Evolutionary conservation across 2,329 filamentous ascomycete species (phyloP).

Genomic region (Phyllosticta citrichinensis): DNA sequence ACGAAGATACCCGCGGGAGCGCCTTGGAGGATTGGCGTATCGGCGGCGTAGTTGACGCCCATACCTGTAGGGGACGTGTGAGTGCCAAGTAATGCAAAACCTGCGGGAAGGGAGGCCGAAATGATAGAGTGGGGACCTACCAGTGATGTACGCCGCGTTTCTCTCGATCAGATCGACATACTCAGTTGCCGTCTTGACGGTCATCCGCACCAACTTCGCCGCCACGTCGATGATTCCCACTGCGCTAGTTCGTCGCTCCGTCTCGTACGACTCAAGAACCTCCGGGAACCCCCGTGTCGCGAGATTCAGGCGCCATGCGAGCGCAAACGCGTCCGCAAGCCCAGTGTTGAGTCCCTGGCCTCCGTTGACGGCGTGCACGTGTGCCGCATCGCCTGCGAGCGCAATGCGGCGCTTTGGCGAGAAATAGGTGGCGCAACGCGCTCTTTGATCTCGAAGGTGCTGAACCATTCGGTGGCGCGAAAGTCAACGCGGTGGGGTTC

Average conservation of each 20-base stretch:
- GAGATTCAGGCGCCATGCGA: slow-evolving; percentile 14
- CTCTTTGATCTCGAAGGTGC: slow-evolving; percentile 34
- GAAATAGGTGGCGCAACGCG: slow-evolving; percentile 14
- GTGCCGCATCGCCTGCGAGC: slow-evolving; percentile 16
- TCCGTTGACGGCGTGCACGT: slow-evolving; percentile 18
- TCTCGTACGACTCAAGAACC: slow-evolving; percentile 34
- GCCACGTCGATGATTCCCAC: slow-evolving; percentile 39
- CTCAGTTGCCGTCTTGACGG: slow-evolving; percentile 33
- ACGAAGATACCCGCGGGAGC: slow-evolving; percentile 5
- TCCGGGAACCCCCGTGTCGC: slow-evolving; percentile 1
- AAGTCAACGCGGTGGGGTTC: slow-evolving; percentile 36
- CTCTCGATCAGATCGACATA: slow-evolving; percentile 40
- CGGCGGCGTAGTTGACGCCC: slow-evolving; percentile 33
- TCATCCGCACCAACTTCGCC: slow-evolving; percentile 37
- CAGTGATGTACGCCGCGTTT: slow-evolving; percentile 41
- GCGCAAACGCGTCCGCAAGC: slow-evolving; percentile 14
- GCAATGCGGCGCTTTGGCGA: slow-evolving; percentile 14
- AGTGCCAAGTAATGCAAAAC: neutral
- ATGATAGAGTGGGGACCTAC: slow-evolving; percentile 14
- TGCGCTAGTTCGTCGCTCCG: slow-evolving; percentile 35
- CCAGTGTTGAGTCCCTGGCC: slow-evolving; percentile 18
- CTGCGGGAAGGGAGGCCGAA: neutral
- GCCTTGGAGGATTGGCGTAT: slow-evolving; percentile 1
- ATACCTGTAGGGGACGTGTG: slow-evolving; percentile 13
- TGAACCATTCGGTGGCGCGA: slow-evolving; percentile 39